phyloP scores from a whole-genome alignment of 495 filamentous ascomycete species.

The Copromyces sp. region DNA sequence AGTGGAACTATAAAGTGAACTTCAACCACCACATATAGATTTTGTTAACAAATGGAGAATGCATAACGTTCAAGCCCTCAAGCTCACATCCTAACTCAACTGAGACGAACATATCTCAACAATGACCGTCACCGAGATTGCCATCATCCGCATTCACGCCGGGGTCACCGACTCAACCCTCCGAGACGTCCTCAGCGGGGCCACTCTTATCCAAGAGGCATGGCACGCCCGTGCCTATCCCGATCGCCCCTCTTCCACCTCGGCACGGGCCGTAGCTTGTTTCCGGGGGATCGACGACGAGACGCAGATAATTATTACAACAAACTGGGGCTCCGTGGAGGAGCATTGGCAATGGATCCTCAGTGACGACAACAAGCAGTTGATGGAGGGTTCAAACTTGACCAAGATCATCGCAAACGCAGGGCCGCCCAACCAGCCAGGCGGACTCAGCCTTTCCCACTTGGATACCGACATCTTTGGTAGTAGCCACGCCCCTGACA shows the following conservation, averaged over 20 bases:
- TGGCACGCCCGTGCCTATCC: constrained; percentile 27
- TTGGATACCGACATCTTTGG: constrained; percentile 32
- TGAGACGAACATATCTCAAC: neutral
- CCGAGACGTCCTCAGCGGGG: constrained; percentile 16
- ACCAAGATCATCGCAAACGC: constrained; percentile 15
- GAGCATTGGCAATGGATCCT: constrained; percentile 41
- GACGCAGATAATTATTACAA: constrained; percentile 35
- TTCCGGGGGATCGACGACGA: constrained; percentile 41
- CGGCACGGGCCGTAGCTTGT: constrained; percentile 20
- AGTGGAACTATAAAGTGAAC: neutral
- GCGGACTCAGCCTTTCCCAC: constrained; percentile 27
- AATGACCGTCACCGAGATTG: constrained; percentile 47
- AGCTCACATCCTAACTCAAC: neutral
- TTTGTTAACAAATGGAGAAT: neutral
- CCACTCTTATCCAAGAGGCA: constrained; percentile 24
- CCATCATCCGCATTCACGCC: constrained; percentile 32
- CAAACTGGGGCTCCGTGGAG: constrained; percentile 40
- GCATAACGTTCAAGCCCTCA: neutral
- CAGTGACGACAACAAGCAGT: constrained; percentile 22
- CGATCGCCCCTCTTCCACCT: constrained; percentile 8
- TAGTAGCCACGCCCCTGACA: neutral
- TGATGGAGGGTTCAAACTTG: constrained; percentile 10
- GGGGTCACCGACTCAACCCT: constrained; percentile 13
- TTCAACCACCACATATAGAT: neutral
- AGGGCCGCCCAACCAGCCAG: constrained; percentile 18